Base-by-base conservation (phyloP, 257 asterid species). In the Nicotiana tomentosiformis region DNA sequence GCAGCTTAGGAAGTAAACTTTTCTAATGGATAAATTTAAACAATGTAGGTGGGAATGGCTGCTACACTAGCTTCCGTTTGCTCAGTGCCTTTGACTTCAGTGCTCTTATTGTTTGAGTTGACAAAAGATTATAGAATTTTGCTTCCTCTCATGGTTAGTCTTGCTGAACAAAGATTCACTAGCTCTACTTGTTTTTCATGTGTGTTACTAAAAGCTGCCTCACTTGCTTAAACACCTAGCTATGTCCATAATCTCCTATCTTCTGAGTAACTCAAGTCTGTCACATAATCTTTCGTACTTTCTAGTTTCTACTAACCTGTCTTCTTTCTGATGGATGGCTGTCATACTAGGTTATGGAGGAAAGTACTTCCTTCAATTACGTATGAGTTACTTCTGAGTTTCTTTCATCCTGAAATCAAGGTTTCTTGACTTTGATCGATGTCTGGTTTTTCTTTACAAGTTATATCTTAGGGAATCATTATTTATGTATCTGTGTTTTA, bases 11-110 rank as follows among this genome's bases (percentile, higher is more conserved):
- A 64, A 77, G 66, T 81, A 77, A 82, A 69, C 82, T n/a, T 76
- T 46, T 23, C 58, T 76, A 69, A 80, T 29, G 77, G 65, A 69
- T 65, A 61, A 49, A 29, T 78, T 61, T 81, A 78, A 74, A 64
- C 86, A 66, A 51, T 88, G 90, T 91, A 96, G 99, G 98, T 96
- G 85, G 99, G 99, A 65, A 96, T 96, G 99, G 99, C 99, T 85
- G 99, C 98, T 85, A 96, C 99, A 58, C 84, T 96, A 84, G 99
- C 98, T 79, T 94, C 98, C 43, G 97, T 91, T 76, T 94, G 98
- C 88, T 96, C 98, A 61, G 98, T 96, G 16, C 99, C 99, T 83
- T 89, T 96, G 85, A 94, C 99, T 55, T 96, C 99, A 17, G 94
- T 94, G 83, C 95, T 96, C 80, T 94, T 96, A 58, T 94, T 96